A percentile compares a stretch with the other conserved stretches of the same genome.
Conservation (phyloP, 768 basidiomycete species). For the Boletus reticuloceps region DNA sequence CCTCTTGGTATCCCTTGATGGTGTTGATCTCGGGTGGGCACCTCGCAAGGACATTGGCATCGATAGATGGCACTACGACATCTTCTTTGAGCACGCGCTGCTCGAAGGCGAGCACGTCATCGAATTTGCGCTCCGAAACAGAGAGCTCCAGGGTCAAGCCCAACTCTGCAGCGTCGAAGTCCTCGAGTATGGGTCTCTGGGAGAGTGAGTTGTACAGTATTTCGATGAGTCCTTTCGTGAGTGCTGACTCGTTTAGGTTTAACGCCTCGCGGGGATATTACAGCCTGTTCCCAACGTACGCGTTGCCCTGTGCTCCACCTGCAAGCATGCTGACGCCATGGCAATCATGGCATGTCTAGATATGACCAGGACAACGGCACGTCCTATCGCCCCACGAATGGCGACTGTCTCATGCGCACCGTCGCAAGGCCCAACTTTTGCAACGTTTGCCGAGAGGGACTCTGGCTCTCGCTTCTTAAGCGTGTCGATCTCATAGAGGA, state of each 20-base stretch:
- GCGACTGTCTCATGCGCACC: constrained; percentile 78
- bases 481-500: constrained; percentile 62
- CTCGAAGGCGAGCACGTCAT: constrained; percentile 54
- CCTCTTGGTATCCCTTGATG: constrained; percentile 61
- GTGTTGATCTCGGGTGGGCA: constrained; percentile 54
- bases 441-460: constrained; percentile 67
- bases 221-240: not conserved
- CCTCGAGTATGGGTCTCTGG: constrained; percentile 63
- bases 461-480: constrained; percentile 65
- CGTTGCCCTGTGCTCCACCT: not conserved
- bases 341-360: constrained; percentile 30
- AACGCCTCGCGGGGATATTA: constrained; percentile 54
- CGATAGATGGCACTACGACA: constrained; percentile 77
- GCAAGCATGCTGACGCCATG: not conserved
- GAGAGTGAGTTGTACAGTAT: constrained; percentile 44
- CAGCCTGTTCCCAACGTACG: constrained; percentile 72
- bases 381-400: constrained; percentile 77
- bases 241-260: constrained; percentile 45
- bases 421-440: constrained; percentile 73
- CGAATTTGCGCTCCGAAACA: constrained; percentile 53
- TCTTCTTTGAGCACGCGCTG: constrained; percentile 45
- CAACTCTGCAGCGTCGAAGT: constrained; percentile 79
- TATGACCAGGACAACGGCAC: constrained; percentile 58
- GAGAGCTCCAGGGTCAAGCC: constrained; percentile 47
- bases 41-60: constrained; percentile 50